Percentiles rank a stretch among this genome's conserved stretches.
Conservation (phyloP, 306 rosid species). For the Gastrolobium villosum region DNA sequence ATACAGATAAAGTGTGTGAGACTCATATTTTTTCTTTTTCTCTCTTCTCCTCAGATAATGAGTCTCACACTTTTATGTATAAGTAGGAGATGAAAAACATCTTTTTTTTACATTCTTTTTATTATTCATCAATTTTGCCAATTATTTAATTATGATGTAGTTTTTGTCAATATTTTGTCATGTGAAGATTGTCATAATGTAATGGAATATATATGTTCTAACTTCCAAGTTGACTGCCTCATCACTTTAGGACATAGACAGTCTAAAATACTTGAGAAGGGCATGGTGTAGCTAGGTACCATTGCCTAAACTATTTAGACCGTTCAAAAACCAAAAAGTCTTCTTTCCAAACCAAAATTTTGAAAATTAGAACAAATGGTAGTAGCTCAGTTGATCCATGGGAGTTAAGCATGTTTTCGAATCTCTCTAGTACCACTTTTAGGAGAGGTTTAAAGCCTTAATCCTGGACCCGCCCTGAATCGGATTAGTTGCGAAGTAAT, state of each 20-base stretch:
- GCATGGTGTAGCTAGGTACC: slow-evolving; percentile 5
- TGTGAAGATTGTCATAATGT: slow-evolving; percentile 34
- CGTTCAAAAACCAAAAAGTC: slow-evolving; percentile 28
- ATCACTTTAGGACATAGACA: slow-evolving; percentile 21
- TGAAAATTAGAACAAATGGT: background rate
- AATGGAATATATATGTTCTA: slow-evolving; percentile 31
- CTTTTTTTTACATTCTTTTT: background rate
- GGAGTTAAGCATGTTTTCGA: too few relatives aligned
- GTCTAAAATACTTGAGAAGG: slow-evolving; percentile 24
- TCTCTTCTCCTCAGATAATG: too few relatives aligned
- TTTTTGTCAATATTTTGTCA: slow-evolving; percentile 34
- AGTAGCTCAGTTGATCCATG: too few relatives aligned
- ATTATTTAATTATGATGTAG: slow-evolving; percentile 9
- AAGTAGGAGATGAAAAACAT: too few relatives aligned
- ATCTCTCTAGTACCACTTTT: too few relatives aligned
- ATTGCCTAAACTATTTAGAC: slow-evolving; percentile 2
- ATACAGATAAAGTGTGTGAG: too few relatives aligned
- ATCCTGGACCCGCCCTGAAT: too few relatives aligned
- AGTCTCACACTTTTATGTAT: too few relatives aligned
- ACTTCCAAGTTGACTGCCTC: slow-evolving; percentile 40
- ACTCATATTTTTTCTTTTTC: too few relatives aligned
- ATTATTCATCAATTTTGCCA: background rate
- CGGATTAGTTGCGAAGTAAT: too few relatives aligned
- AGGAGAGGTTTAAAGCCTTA: too few relatives aligned
- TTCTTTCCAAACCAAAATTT: slow-evolving; percentile 15